A percentile compares a stretch with the other conserved stretches of the same genome.
These are phyloP conservation scores for Fusarium miscanthi DNA, from an alignment of 2,329 filamentous ascomycete species.

Conservation along the genomic window DNA sequence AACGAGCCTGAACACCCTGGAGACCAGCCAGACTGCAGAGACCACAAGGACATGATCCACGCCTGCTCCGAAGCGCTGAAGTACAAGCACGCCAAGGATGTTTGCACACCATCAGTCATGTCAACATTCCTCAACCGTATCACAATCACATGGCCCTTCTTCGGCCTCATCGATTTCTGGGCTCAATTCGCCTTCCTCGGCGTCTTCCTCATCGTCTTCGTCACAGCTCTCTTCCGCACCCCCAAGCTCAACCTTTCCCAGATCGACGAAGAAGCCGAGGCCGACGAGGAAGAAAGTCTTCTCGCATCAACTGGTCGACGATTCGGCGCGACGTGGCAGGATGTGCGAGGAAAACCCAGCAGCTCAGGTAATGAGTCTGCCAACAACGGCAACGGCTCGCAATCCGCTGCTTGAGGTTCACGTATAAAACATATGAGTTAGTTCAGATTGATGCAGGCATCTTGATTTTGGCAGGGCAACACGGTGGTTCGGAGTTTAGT, in stretches of 20 bases:
- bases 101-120: conserved; percentile 92
- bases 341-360: conserved; percentile 72
- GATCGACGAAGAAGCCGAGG: conserved; percentile 88
- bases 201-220: conserved; percentile 83
- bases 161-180: conserved; percentile 94
- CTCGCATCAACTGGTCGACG: conserved; percentile 84
- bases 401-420: conserved; percentile 29
- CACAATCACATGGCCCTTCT: conserved; percentile 93
- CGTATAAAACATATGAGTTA: neutral
- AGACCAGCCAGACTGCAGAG: conserved; percentile 78
- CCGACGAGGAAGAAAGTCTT: conserved; percentile 92
- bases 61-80: conserved; percentile 83
- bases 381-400: conserved; percentile 34
- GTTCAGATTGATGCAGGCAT: conserved; percentile 12
- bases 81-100: conserved; percentile 76
- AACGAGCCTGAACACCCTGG: conserved; percentile 71
- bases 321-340: conserved; percentile 89
- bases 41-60: conserved; percentile 77
- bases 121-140: conserved; percentile 94
- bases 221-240: conserved; percentile 82
- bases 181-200: conserved; percentile 91
- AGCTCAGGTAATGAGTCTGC: conserved; percentile 27
- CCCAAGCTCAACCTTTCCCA: conserved; percentile 81
- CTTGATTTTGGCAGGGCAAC: conserved; percentile 1
- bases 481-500: conserved; percentile 21